Evolutionary conservation across 2,329 filamentous ascomycete species (phyloP).

Genomic region (Ramularia endophylla): DNA sequence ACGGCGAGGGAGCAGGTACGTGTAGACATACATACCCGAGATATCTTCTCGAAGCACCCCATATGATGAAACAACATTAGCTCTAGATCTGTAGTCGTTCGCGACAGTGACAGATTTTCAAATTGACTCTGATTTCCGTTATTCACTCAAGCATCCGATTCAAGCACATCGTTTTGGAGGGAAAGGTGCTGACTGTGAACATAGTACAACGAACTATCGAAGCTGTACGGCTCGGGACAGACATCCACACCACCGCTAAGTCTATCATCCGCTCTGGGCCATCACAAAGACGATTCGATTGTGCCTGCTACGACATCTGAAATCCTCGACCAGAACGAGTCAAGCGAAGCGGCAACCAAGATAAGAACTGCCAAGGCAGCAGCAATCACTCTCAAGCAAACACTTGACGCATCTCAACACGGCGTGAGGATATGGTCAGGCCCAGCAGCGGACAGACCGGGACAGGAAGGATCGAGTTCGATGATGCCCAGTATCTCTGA

Average conservation of each 20-base stretch:
- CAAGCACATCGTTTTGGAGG: background rate
- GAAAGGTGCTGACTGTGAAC: conserved; percentile 11
- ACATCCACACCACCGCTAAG: conserved; percentile 28
- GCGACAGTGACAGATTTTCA: conserved; percentile 43
- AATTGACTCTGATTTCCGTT: conserved; percentile 36
- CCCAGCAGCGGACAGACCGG: conserved; percentile 32
- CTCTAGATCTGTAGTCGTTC: conserved; percentile 48
- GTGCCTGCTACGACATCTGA: conserved; percentile 27
- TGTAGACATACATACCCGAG: conserved; percentile 2
- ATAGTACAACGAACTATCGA: conserved; percentile 32
- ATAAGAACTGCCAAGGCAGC: conserved; percentile 29
- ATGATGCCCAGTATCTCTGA: conserved; percentile 35
- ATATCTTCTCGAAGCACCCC: conserved; percentile 3
- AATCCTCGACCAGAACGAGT: conserved; percentile 21
- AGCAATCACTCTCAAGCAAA: conserved; percentile 14
- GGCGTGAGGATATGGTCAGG: conserved; percentile 31
- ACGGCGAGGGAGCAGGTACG: conserved; percentile 47
- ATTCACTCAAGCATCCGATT: background rate
- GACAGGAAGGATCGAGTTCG: conserved; percentile 27
- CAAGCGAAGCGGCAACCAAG: conserved; percentile 33
- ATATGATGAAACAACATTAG: conserved; percentile 39
- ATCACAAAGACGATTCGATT: conserved; percentile 8
- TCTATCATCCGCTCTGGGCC: conserved; percentile 28
- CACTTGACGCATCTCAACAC: conserved; percentile 10
- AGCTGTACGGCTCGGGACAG: conserved; percentile 20